Evolutionary conservation across 225 moss, liverwort and hornwort species (phyloP), one percentile per base, ranked within the genome.

Genomic region (Lunularia cruciata): DNA sequence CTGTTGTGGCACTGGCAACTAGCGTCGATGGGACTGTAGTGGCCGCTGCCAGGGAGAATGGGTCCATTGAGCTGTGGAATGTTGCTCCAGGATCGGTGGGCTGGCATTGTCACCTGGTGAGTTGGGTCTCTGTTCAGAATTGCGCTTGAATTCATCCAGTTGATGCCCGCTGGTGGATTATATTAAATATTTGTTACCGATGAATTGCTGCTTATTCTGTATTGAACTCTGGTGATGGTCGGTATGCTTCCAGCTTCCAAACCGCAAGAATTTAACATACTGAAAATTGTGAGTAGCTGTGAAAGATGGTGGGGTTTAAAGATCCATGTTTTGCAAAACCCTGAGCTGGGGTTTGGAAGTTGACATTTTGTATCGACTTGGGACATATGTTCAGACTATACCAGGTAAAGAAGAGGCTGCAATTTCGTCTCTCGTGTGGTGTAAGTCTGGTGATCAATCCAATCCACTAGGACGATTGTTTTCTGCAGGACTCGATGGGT

Each of bases 1-100:
- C 90, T 27, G 87, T 98, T 30, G 90, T 92, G 72, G 96, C 96
- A 18, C 86, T 98, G 70, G 92, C 96, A 67, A 90, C 92, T 69
- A 92, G 96, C 71, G 85, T 89, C 57, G 78, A 98, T 80, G 96
- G 96, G 30, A 81, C 76, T 9, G 89, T 86, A 23, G 87, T 98
- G 19, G 96, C 96, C 55, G 96, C 77, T 46, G 96, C 92, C n/a
- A 78, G 96, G 52, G 96, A 98, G 52, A 81, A 82, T 46, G 96
- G 96, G 32, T 87, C 85, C 27, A 86, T 98, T 55, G 96, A 98
- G 81, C 75, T 98, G 55, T 98, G 96, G 96, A 92, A 78, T 79
- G 96, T 98, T 54, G 96, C 96, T 26, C 87, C 96, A 26, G 96
- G 96, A 31, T 90, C 96, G 12, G 86, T 89, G 28, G 96, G 96